Evolutionary conservation across 108 stramenopile species (phyloP).

Genomic region (Skeletonema grethae): DNA sequence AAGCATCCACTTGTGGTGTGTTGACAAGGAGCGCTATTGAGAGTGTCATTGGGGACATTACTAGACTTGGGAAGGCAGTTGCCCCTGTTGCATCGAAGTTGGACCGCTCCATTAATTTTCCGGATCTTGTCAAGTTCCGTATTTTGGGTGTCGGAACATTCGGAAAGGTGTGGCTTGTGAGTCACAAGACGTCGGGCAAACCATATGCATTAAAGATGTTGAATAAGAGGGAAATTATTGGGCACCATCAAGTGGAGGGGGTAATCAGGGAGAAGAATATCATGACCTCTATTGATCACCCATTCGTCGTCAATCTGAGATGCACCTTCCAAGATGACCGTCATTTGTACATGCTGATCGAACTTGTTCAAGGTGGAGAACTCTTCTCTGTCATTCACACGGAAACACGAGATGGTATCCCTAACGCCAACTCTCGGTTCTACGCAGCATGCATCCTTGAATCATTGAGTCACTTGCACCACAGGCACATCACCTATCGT

Average conservation of each 20-base stretch:
- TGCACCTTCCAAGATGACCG: conserved; percentile 89
- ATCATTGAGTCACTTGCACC: conserved; percentile 71
- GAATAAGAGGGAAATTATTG: conserved; percentile 95
- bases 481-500: conserved; percentile 72
- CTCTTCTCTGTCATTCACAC: conserved; percentile 94
- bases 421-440: conserved; percentile 86
- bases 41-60: conserved; percentile 75
- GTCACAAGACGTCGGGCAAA: conserved; percentile 79
- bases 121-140: conserved; percentile 83
- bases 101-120: conserved; percentile 64
- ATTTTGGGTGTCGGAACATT: conserved; percentile 99
- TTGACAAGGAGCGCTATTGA: conserved; percentile 71
- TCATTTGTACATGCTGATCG: conserved; percentile 90
- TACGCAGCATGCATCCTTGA: conserved; percentile 86
- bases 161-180: conserved; percentile 98
- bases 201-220: conserved; percentile 93
- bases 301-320: conserved; percentile 92
- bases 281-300: conserved; percentile 90
- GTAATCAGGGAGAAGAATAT: conserved; percentile 92
- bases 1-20: conserved; percentile 70
- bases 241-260: conserved; percentile 96
- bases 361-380: conserved; percentile 93
- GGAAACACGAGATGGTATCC: conserved; percentile 88
- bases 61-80: conserved; percentile 64
- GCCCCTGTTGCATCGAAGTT: conserved; percentile 46